A percentile compares a stretch with the other conserved stretches of the same genome.
Evolutionary conservation across 192 early-diverging fungal species (phyloP).

Genomic region (Umbelopsis vinacea): DNA sequence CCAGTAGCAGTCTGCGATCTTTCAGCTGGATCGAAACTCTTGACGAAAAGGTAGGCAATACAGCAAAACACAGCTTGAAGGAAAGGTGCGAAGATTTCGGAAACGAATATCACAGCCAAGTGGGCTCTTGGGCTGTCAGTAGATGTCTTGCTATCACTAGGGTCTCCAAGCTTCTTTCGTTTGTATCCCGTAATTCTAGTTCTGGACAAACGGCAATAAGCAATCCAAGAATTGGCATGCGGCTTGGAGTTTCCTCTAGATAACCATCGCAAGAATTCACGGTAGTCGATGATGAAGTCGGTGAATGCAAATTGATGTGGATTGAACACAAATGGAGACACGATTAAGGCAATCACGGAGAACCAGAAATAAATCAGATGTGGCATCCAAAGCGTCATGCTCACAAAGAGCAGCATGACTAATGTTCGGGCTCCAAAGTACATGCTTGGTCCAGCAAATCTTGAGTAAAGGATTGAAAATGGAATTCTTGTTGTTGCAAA

Average conservation of each 20-base stretch:
- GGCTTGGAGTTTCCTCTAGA: constrained; percentile 58
- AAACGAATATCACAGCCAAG: constrained; percentile 60
- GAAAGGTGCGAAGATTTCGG: constrained; percentile 65
- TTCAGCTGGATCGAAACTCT: constrained; percentile 44
- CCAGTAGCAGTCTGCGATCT: constrained; percentile 12
- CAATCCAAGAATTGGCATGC: constrained; percentile 70
- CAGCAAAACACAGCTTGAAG: constrained; percentile 59
- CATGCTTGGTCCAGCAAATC: constrained; percentile 68
- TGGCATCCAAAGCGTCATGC: constrained; percentile 60
- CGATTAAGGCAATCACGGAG: constrained; percentile 61
- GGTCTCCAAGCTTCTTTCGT: constrained; percentile 62
- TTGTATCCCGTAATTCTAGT: constrained; percentile 68
- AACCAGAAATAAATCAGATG: constrained; percentile 74
- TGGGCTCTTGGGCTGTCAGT: constrained; percentile 61
- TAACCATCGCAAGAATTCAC: constrained; percentile 68
- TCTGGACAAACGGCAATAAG: constrained; percentile 64
- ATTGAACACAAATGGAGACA: constrained; percentile 77
- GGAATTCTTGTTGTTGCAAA: constrained; percentile 70
- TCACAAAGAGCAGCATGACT: constrained; percentile 64
- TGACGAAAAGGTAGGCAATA: constrained; percentile 57
- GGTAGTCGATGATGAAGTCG: constrained; percentile 72
- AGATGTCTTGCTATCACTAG: constrained; percentile 42
- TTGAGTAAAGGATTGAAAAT: constrained; percentile 66
- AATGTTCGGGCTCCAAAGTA: constrained; percentile 68
- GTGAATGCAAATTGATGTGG: constrained; percentile 73